Base-by-base conservation (phyloP, 2,329 filamentous ascomycete genomes). In the Exophiala sp. region DNA sequence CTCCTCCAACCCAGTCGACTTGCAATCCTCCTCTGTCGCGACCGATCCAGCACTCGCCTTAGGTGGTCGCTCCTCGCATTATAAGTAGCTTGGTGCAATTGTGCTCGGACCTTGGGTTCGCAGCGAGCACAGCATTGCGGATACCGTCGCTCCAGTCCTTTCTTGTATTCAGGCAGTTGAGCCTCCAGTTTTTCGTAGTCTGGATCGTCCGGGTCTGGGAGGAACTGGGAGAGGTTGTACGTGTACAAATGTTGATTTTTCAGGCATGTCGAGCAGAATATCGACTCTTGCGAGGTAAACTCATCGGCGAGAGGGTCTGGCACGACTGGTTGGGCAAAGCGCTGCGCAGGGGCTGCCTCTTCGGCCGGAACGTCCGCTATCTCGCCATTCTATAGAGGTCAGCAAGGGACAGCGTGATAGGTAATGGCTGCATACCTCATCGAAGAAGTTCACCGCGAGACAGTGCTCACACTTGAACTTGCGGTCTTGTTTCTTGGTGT, bases 221-320 rank as follows among this genome's bases (percentile, higher is more conserved):
- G 77, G 66, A 94, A 97, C 52, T 91, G 83, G 2, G 88, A 84
- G 32, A 97, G 74, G 21, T 82, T 81, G 37, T 82, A 78, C 27
- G 82, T 85, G 58, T 90, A 81, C 5, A 96, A 74, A 48, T 86
- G 82, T 66, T 98, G 93, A 66, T 98, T 97, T 66, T 88, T 88
- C 44, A 90, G 71, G 63, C 93, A 98, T 48, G 78, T 85, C 41
- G 78, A 70, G 75, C 93, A 98, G 66, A 84, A 84, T 50, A 78
- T 67, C 32, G 67, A 66, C 19, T 68, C 45, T 18, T 46, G 40
- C 30, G 51, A 35, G 9, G 54, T 46, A 24, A 45, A 54, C 9
- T 45, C 48, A 49, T 66, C 44, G 19, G 44, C 27, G 13, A 58
- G 47, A 13, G 53, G 56, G 24, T 60, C 65, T 58, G 56, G 58